Conservation (phyloP, 2,329 filamentous ascomycete genomes). For the Cercospora sojina region DNA sequence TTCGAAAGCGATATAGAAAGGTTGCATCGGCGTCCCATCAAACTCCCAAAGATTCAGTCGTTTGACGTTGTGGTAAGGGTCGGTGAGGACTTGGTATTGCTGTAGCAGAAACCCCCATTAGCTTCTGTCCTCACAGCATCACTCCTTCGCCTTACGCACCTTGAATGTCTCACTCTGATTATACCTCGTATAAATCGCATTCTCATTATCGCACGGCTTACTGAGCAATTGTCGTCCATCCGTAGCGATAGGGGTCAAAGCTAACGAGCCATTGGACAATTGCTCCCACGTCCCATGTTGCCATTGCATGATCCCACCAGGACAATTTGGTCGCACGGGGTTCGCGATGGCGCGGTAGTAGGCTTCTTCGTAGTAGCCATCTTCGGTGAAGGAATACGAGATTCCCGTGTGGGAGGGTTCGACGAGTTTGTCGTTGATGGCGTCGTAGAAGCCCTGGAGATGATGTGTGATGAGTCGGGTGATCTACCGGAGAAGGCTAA, state of each 20-base stretch:
- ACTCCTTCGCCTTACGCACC: conserved; percentile 43
- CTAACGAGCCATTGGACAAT: conserved; percentile 58
- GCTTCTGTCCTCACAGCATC: neutral
- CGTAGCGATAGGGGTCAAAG: conserved; percentile 59
- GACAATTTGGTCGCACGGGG: conserved; percentile 58
- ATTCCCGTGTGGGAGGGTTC: conserved; percentile 68
- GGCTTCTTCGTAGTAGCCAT: conserved; percentile 68
- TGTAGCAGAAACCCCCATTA: conserved; percentile 23
- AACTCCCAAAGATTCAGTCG: conserved; percentile 64
- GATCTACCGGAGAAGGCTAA: neutral
- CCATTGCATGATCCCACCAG: conserved; percentile 67
- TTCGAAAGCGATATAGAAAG: conserved; percentile 63
- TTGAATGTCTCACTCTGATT: conserved; percentile 63
- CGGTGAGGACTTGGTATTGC: conserved; percentile 51
- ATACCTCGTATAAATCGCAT: conserved; percentile 63
- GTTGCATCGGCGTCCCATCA: conserved; percentile 65
- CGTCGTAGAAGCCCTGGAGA: conserved; percentile 66
- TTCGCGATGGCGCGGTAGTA: conserved; percentile 69
- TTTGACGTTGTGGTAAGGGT: conserved; percentile 61
- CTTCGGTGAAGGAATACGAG: conserved; percentile 69
- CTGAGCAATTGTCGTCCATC: conserved; percentile 69
- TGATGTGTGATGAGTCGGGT: neutral
- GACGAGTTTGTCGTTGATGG: conserved; percentile 62
- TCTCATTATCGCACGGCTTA: conserved; percentile 59
- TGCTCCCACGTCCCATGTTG: conserved; percentile 66